Evolutionary conservation across 139 green algal genomes (phyloP), one percentile per base, ranked within the genome.

Genomic region (Mesotaenium endlicherianum): DNA sequence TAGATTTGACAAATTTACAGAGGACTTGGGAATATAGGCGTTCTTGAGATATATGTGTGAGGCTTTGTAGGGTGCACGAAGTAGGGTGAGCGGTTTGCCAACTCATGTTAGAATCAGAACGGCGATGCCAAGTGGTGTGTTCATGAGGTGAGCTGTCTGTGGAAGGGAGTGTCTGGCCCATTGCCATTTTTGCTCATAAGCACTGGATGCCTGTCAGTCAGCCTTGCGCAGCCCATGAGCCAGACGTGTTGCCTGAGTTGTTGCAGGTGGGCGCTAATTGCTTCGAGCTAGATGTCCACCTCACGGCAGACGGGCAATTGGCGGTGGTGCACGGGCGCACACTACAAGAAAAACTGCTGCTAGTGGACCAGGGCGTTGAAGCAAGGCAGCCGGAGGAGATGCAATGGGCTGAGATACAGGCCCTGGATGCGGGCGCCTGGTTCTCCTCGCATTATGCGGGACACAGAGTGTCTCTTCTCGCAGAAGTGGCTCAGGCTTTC

Each of bases 241-340:
- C 26, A 20, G 20, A 20, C 53, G 26, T 26, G 26, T 64, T 26
- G 26, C 53, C 53, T 64, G 0, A n/a, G 8, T 68, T 39, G 20
- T 4, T 80, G 77, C 77, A 84, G 77, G 40, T 50, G 38, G 79
- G 79, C 17, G 79, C 79, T 41, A 85, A 85, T 26, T 85, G 79
- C 64, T 55, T 85, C 20, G 79, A 85, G 60, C 47, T 85, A 40
- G 79, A 85, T 59, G 79, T 85, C 38, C 79, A 85, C 60, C 34
- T 80, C 36, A 85, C 79, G 60, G 38, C 17, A n/a, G 79, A 85
- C 60, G 55, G 64, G 17, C 42, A 67, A 2, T 43, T 85, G 8
- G 79, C 64, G 20, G 79, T 85, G 4, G 64, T 69, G 50, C 79
- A 85, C 41, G 79, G 64, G 26, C 57, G 77, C 36, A 84, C 77